A percentile compares a stretch with the other conserved stretches of the same genome.
phyloP scores from a whole-genome alignment of 108 stramenopile genomes.

The Conticribra guillardii region DNA sequence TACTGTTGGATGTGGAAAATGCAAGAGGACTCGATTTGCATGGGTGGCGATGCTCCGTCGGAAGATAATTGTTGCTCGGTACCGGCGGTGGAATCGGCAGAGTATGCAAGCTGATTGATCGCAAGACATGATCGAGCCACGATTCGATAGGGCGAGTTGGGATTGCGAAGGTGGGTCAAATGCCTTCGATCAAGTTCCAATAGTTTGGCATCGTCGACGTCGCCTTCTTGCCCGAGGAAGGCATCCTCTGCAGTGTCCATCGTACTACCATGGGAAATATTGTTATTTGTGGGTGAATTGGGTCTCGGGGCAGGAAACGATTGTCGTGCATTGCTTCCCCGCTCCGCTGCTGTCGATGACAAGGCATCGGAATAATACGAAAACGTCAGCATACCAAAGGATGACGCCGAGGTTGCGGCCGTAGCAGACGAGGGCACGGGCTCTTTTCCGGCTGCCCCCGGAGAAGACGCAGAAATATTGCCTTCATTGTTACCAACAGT shows the following conservation, averaged over 20 bases:
- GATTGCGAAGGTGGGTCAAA: slow-evolving; percentile 29
- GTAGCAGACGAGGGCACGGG: not conserved
- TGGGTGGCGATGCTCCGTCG: not conserved
- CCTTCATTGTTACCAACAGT: not conserved
- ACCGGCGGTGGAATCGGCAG: not conserved
- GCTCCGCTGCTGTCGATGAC: too few relatives aligned
- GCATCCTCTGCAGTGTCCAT: too few relatives aligned
- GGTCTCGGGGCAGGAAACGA: not conserved
- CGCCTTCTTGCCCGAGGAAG: not conserved
- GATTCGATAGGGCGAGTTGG: slow-evolving; percentile 27
- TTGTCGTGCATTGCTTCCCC: not conserved
- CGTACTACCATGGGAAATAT: too few relatives aligned
- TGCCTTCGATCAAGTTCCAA: slow-evolving; percentile 25
- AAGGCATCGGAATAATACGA: slow-evolving; percentile 2
- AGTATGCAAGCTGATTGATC: slow-evolving; percentile 24
- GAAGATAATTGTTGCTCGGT: not conserved
- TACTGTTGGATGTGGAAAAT: slow-evolving; percentile 25
- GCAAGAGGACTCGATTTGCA: slow-evolving; percentile 25
- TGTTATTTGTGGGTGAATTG: not conserved
- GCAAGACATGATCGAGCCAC: slow-evolving; percentile 38
- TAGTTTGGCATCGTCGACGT: slow-evolving; percentile 24
- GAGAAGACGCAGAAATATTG: too few relatives aligned
- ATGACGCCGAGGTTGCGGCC: not conserved
- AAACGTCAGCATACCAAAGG: slow-evolving; percentile 43
- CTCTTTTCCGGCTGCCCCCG: not conserved